phyloP scores from a whole-genome alignment of 2,329 filamentous ascomycete species.

The Pseudocercospora vitis region DNA sequence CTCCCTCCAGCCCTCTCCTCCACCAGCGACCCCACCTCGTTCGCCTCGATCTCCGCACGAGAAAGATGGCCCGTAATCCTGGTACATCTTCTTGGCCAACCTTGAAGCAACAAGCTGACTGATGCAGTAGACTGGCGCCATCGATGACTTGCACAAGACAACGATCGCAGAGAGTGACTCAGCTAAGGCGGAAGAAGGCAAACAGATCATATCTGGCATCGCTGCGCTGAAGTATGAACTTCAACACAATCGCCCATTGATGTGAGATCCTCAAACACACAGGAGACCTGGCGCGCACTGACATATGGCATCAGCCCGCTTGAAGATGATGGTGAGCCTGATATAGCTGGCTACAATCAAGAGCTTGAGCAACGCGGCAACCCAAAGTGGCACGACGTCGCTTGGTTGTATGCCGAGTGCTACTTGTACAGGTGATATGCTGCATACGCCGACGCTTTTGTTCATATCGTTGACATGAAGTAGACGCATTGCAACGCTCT shows the following conservation, averaged over 20 bases:
- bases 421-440: slow-evolving; percentile 82
- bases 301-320: slow-evolving; percentile 59
- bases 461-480: too few species aligned
- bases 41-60: slow-evolving; percentile 79
- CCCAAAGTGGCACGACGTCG: slow-evolving; percentile 76
- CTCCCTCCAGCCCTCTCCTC: slow-evolving; percentile 64
- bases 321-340: slow-evolving; percentile 71
- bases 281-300: background rate
- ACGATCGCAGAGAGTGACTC: slow-evolving; percentile 60
- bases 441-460: too few species aligned
- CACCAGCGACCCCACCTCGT: slow-evolving; percentile 81
- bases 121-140: slow-evolving; percentile 71
- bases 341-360: slow-evolving; percentile 79
- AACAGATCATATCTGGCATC: slow-evolving; percentile 76
- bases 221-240: slow-evolving; percentile 89
- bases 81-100: slow-evolving; percentile 48
- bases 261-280: slow-evolving; percentile 52
- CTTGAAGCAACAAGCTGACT: slow-evolving; percentile 6
- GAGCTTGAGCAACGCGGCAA: slow-evolving; percentile 74
- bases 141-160: slow-evolving; percentile 89
- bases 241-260: slow-evolving; percentile 79
- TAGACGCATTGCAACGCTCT: slow-evolving; percentile 79
- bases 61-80: slow-evolving; percentile 93
- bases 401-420: slow-evolving; percentile 92
- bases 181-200: slow-evolving; percentile 74